Conservation (phyloP, 768 basidiomycete species). For the Lactarius sanguifluus region DNA sequence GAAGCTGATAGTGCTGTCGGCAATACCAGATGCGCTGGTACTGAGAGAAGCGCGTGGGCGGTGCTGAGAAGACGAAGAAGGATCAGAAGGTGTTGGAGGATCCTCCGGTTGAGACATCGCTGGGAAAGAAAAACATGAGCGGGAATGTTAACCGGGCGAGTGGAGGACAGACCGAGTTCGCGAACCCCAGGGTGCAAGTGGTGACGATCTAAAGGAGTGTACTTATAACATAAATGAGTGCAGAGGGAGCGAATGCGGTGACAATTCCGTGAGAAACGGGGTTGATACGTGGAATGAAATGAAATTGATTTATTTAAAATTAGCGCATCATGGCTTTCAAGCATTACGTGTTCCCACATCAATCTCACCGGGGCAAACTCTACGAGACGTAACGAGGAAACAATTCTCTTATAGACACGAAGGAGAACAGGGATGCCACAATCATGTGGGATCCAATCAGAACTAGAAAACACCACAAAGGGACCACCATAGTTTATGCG, state of each 20-base stretch:
- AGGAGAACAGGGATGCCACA: conserved; percentile 19
- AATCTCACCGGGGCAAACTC: conserved; percentile 9
- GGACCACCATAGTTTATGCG: conserved; percentile 30
- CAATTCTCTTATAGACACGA: conserved; percentile 25
- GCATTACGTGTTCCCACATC: conserved; percentile 12
- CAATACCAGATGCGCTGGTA: conserved; percentile 56
- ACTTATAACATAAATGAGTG: conserved; percentile 8
- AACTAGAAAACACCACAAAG: conserved; percentile 19
- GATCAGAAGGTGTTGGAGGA: background rate
- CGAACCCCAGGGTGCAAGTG: background rate
- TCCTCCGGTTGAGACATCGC: conserved; percentile 17
- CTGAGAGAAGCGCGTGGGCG: conserved; percentile 43
- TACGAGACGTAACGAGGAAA: conserved; percentile 18
- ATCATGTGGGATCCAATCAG: conserved; percentile 17
- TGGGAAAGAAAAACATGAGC: background rate
- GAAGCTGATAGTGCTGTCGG: conserved; percentile 56
- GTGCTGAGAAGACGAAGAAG: conserved; percentile 34
- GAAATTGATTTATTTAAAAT: background rate
- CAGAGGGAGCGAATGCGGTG: background rate
- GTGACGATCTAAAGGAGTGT: background rate
- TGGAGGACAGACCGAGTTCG: background rate
- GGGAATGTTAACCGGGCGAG: background rate
- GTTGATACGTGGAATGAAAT: background rate
- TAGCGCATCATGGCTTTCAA: background rate
- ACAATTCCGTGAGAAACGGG: background rate